Conservation (phyloP, 148 eudicot species). For the Salicornia ramosissima region DNA sequence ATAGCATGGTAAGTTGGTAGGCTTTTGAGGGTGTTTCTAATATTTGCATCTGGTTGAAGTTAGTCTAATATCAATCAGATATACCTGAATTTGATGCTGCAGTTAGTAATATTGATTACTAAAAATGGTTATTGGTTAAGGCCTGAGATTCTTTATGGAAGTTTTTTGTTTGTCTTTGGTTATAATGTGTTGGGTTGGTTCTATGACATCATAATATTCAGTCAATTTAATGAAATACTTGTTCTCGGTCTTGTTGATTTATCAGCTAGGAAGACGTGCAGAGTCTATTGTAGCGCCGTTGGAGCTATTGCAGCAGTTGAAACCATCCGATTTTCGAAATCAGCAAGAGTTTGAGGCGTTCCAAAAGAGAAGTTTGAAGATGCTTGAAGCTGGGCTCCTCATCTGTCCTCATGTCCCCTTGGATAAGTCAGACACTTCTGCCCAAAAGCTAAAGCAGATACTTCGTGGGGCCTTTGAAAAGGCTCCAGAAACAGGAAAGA, state of each 20-base stretch:
- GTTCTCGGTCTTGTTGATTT: neutral
- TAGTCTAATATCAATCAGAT: too few species aligned
- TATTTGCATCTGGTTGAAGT: too few species aligned
- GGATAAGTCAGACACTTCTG: conserved; percentile 44
- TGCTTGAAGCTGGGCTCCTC: conserved; percentile 85
- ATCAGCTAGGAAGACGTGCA: conserved; percentile 79
- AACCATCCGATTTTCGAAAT: conserved; percentile 65
- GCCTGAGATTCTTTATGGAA: too few species aligned
- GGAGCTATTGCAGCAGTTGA: conserved; percentile 79
- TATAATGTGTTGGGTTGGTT: neutral
- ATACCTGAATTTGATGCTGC: too few species aligned
- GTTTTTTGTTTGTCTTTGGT: too few species aligned
- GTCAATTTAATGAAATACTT: neutral
- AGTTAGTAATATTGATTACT: too few species aligned
- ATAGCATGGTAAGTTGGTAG: too few species aligned
- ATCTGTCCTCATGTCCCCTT: conserved; percentile 66
- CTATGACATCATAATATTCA: neutral
- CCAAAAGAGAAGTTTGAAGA: conserved; percentile 71
- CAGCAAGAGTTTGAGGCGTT: conserved; percentile 66
- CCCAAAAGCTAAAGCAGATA: conserved; percentile 60
- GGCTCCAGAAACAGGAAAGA: conserved; percentile 71
- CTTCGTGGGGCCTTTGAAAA: conserved; percentile 46
- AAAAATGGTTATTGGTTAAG: too few species aligned
- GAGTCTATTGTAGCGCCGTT: conserved; percentile 79
- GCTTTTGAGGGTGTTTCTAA: too few species aligned